Percentiles rank a stretch among this genome's conserved stretches.
Evolutionary conservation across 2,329 filamentous ascomycete genomes (phyloP).

Genomic region (Diaporthe sp.): DNA sequence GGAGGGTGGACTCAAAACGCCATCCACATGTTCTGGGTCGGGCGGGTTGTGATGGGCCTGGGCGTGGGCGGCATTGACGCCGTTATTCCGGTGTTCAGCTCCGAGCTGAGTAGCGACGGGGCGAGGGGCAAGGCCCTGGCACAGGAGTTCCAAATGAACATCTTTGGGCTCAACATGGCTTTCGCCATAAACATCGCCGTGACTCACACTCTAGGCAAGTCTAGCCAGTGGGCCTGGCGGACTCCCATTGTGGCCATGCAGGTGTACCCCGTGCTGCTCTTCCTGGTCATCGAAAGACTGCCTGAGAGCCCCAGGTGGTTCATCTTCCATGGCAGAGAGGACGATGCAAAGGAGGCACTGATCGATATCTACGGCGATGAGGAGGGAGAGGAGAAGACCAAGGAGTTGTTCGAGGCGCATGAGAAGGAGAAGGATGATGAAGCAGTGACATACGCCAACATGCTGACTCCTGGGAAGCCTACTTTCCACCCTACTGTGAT

Average conservation of each 20-base stretch:
- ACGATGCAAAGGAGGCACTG: slow-evolving; percentile 65
- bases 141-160: slow-evolving; percentile 76
- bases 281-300: slow-evolving; percentile 65
- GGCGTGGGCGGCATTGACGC: slow-evolving; percentile 73
- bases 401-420: slow-evolving; percentile 65
- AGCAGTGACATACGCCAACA: slow-evolving; percentile 66
- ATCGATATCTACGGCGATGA: slow-evolving; percentile 64
- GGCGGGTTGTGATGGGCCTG: slow-evolving; percentile 54
- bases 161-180: slow-evolving; percentile 72
- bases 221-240: slow-evolving; percentile 73
- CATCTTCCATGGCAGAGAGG: slow-evolving; percentile 63
- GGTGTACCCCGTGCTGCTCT: slow-evolving; percentile 67
- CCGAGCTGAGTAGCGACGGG: slow-evolving; percentile 69
- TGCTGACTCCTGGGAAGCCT: slow-evolving; percentile 66
- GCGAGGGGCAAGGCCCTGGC: slow-evolving; percentile 70
- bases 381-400: slow-evolving; percentile 45
- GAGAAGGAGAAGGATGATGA: slow-evolving; percentile 61
- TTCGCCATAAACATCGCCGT: slow-evolving; percentile 71
- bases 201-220: slow-evolving; percentile 67
- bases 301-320: slow-evolving; percentile 73
- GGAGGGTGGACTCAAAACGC: slow-evolving; percentile 35
- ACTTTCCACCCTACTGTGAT: slow-evolving; percentile 74
- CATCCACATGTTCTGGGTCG: slow-evolving; percentile 41
- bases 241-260: slow-evolving; percentile 74
- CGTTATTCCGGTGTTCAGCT: slow-evolving; percentile 72